Evolutionary conservation across 192 early-diverging fungal species (phyloP).

Genomic region (Haplosporangium gracile): DNA sequence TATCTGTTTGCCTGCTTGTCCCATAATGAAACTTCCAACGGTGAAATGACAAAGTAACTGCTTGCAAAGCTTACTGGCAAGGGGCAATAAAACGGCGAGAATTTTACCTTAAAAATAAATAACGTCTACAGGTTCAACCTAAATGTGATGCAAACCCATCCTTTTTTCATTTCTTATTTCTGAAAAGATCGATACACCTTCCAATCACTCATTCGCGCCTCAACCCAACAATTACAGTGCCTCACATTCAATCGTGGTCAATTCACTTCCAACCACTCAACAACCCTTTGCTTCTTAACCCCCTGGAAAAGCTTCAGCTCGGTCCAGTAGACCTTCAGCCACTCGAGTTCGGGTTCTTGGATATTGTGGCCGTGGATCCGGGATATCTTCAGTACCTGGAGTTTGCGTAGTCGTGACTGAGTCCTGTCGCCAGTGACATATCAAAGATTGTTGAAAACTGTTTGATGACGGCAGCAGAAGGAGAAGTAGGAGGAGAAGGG

Average conservation of each 20-base stretch:
- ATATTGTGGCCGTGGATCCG: constrained; percentile 25
- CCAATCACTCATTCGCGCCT: background rate
- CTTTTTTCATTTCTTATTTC: background rate
- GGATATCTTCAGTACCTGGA: background rate
- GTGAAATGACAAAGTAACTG: too few species aligned
- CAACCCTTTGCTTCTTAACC: background rate
- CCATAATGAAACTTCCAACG: too few species aligned
- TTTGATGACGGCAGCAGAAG: background rate
- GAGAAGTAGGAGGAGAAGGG: too few species aligned
- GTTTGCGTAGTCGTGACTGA: constrained; percentile 1
- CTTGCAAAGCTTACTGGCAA: too few species aligned
- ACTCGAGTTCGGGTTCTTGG: constrained; percentile 18
- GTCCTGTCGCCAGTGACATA: constrained; percentile 11
- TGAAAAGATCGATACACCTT: background rate
- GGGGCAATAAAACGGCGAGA: too few species aligned
- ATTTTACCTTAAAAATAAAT: too few species aligned
- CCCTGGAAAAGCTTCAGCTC: background rate
- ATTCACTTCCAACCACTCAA: background rate
- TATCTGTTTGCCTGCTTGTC: background rate
- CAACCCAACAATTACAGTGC: background rate
- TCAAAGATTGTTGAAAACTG: background rate
- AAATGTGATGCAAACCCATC: too few species aligned
- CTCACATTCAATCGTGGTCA: background rate
- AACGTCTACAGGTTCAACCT: too few species aligned
- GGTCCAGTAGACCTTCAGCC: background rate